These are phyloP conservation scores for Paecilomyces dactylethromorphus DNA, from an alignment of 2,329 filamentous ascomycete genomes.

Conservation along the genomic window DNA sequence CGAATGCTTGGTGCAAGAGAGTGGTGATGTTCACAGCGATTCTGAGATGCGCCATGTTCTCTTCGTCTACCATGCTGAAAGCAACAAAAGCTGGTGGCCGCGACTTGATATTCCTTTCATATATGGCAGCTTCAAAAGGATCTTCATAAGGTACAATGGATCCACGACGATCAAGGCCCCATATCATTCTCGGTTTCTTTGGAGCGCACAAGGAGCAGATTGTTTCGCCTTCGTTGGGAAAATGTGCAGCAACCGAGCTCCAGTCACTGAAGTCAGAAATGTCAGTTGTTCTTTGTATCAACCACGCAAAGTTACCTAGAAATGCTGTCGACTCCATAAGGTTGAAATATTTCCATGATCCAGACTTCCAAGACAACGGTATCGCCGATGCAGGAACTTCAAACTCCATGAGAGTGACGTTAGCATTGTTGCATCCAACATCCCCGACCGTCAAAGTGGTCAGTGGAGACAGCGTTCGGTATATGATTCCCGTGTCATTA, in stretches of 20 bases:
- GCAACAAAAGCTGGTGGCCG: slow-evolving; percentile 38
- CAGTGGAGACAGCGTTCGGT: slow-evolving; percentile 12
- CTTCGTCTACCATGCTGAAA: slow-evolving; percentile 25
- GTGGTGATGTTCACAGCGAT: slow-evolving; percentile 32
- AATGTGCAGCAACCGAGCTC: slow-evolving; percentile 9
- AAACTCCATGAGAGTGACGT: slow-evolving; percentile 24
- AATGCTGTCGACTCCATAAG: slow-evolving; percentile 18
- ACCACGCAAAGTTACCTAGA: slow-evolving; percentile 24
- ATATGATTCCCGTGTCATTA: slow-evolving; percentile 11
- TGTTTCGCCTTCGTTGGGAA: slow-evolving; percentile 4
- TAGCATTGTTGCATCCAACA: slow-evolving; percentile 22
- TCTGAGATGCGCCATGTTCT: slow-evolving; percentile 29
- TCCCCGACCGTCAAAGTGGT: slow-evolving; percentile 9
- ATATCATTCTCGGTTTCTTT: slow-evolving; percentile 23
- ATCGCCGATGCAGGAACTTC: slow-evolving; percentile 11
- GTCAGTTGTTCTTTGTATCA: slow-evolving; percentile 20
- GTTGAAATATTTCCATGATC: slow-evolving; percentile 20
- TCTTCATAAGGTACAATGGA: slow-evolving; percentile 44
- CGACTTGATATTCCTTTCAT: slow-evolving; percentile 46
- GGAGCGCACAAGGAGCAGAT: slow-evolving; percentile 26
- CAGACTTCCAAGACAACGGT: slow-evolving; percentile 10
- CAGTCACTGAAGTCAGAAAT: slow-evolving; percentile 22
- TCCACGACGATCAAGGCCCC: slow-evolving; percentile 22
- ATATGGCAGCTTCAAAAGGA: slow-evolving; percentile 42
- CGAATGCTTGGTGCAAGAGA: slow-evolving; percentile 29